Base-by-base conservation (phyloP, 2,329 filamentous ascomycete genomes). In the Coleophoma crateriformis region DNA sequence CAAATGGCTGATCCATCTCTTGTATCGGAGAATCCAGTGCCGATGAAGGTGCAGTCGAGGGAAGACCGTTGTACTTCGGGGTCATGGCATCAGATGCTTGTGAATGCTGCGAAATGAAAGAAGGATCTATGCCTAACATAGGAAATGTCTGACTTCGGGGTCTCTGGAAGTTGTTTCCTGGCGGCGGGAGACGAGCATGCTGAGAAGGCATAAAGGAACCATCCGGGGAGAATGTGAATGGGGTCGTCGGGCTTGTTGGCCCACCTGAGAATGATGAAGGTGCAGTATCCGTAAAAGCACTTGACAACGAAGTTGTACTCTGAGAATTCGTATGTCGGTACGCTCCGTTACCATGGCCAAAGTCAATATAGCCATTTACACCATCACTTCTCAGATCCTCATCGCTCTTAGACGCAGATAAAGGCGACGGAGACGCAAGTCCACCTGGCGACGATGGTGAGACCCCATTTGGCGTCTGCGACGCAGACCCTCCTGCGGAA, bases 141-240 rank as follows among this genome's bases (percentile, higher is more conserved):
- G 90, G 89, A 55, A 95, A 90, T 0, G 90, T 95, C 67, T 95
- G 90, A 65, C 88, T 94, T 61, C 90, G 79, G n/a, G 88, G 88
- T 49, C 89, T 79, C 59, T 87, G 85, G 56, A 85, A 82, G 47
- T 73, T 70, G 50, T 52, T 65, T 11, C 55, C 58, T 46, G 60
- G 59, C 37, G 69, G 71, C 48, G 71, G 71, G 34, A 73, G 71
- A 51, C 72, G 73, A 22, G 71, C 69, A 54, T 78, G 75, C 50
- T 73, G 73, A 8, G 72, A 75, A 20, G 75, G 71, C 50, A 78
- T 72, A 63, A 91, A 94, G 1, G 82, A 79, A 47, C 84, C 85
- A 56, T 94, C 85, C 1, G 90, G 87, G 0, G 86, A 88, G 64
- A 94, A 90, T 48, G 72, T 75, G 64, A 92, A 87, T 0, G 87